phyloP scores from a whole-genome alignment of 306 rosid species.

The Castanea mollissima region DNA sequence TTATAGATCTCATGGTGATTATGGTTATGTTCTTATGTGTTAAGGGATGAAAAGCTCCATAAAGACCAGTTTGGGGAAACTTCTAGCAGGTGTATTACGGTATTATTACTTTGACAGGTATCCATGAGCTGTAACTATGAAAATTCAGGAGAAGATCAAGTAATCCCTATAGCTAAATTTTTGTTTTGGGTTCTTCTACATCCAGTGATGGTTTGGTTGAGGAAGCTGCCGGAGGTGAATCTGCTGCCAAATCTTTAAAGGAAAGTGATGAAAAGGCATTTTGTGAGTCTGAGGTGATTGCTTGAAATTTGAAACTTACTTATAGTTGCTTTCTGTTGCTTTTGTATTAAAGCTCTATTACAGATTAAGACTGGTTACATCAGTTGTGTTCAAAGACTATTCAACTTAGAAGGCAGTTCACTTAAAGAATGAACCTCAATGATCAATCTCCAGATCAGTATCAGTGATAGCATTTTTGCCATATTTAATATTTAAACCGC shows the following conservation, averaged over 20 bases:
- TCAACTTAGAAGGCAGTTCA: not conserved
- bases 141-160: slow-evolving; percentile 3
- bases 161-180: slow-evolving; percentile 21
- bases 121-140: not conserved
- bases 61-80: slow-evolving; percentile 66
- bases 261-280: slow-evolving; percentile 59
- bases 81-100: slow-evolving; percentile 69
- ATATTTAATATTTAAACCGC: slow-evolving; percentile 8
- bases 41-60: slow-evolving; percentile 72
- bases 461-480: slow-evolving; percentile 5
- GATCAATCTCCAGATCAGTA: not conserved
- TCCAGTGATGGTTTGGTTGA: slow-evolving; percentile 74
- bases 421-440: not conserved
- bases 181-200: slow-evolving; percentile 24
- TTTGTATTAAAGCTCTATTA: slow-evolving; percentile 1
- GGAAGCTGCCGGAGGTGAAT: slow-evolving; percentile 74
- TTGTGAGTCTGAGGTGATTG: slow-evolving; percentile 63
- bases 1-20: slow-evolving; percentile 13
- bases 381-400: slow-evolving; percentile 10
- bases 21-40: not conserved
- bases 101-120: slow-evolving; percentile 97
- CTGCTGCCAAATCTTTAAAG: slow-evolving; percentile 53
- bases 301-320: not conserved
- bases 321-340: slow-evolving; percentile 16
- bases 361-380: not conserved